A percentile compares a stretch with the other conserved stretches of the same genome.
Conservation (phyloP, 352 stramenopile species). For the Pythium dissotocum region DNA sequence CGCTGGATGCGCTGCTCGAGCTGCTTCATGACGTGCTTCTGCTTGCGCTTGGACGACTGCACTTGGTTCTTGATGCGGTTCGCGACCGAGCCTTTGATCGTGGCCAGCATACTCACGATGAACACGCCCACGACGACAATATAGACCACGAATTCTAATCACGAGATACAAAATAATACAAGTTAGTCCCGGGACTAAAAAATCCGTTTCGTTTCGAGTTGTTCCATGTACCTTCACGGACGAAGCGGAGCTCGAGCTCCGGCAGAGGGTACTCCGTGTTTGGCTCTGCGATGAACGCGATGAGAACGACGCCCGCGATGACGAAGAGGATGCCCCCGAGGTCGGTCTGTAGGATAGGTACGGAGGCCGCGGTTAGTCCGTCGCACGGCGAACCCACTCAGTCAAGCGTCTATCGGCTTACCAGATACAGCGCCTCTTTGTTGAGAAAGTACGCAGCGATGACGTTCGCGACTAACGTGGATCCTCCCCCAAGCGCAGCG, state of each 20-base stretch:
- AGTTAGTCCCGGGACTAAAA: slow-evolving; percentile 5
- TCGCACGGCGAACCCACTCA: background rate
- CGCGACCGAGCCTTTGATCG: slow-evolving; percentile 86
- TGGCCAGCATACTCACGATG: slow-evolving; percentile 82
- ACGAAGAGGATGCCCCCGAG: slow-evolving; percentile 84
- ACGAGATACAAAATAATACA: background rate
- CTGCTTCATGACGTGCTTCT: slow-evolving; percentile 84
- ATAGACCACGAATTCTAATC: slow-evolving; percentile 48
- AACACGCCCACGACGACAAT: slow-evolving; percentile 74
- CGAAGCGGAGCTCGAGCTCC: slow-evolving; percentile 82
- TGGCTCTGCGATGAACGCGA: slow-evolving; percentile 83
- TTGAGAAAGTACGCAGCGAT: slow-evolving; percentile 87
- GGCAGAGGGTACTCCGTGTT: slow-evolving; percentile 86
- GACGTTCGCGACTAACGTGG: slow-evolving; percentile 89
- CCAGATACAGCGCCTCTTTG: slow-evolving; percentile 68
- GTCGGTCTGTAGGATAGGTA: slow-evolving; percentile 50
- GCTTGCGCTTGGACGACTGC: slow-evolving; percentile 75
- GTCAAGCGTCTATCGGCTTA: slow-evolving; percentile 19
- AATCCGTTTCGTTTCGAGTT: too few relatives aligned
- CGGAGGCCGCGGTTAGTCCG: background rate
- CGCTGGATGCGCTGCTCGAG: slow-evolving; percentile 66
- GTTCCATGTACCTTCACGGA: slow-evolving; percentile 49
- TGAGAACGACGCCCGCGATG: slow-evolving; percentile 84
- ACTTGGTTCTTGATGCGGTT: slow-evolving; percentile 86
- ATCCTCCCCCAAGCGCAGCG: slow-evolving; percentile 78